Percentiles rank a stretch among this genome's conserved stretches.
Conservation (phyloP, 2,329 filamentous ascomycete species). For the Colletotrichum plurivorum region DNA sequence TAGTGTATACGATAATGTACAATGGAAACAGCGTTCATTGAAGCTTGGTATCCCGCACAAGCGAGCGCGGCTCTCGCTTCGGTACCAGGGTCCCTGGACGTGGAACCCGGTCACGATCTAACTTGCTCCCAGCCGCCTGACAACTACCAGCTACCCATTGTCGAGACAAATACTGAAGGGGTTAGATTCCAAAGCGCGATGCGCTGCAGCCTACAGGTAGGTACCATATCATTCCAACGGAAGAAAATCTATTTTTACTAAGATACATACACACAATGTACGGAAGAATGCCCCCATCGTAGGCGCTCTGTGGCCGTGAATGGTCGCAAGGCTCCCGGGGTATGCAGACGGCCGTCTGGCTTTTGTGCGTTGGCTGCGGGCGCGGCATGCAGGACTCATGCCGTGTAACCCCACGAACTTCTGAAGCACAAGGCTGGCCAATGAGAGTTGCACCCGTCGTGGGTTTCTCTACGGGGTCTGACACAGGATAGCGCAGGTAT, state of each 20-base stretch:
- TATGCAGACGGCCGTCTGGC: not conserved
- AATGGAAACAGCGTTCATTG: slow-evolving; percentile 21
- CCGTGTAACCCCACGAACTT: slow-evolving; percentile 2
- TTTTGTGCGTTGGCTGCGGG: not conserved
- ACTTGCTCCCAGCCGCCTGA: too few species aligned
- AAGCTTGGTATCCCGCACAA: not conserved
- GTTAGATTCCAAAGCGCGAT: too few species aligned
- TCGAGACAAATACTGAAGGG: too few species aligned
- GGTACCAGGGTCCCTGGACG: too few species aligned
- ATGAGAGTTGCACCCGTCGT: not conserved
- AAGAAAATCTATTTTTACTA: not conserved
- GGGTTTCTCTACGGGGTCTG: not conserved
- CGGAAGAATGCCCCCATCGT: too few species aligned
- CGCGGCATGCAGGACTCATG: not conserved
- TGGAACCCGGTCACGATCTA: too few species aligned
- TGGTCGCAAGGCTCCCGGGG: not conserved
- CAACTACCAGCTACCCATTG: too few species aligned
- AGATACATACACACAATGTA: too few species aligned
- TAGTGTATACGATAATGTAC: slow-evolving; percentile 40
- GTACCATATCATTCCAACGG: too few species aligned
- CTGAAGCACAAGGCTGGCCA: not conserved
- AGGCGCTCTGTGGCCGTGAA: not conserved
- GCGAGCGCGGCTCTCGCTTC: not conserved
- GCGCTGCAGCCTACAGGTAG: too few species aligned
- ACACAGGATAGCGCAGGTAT: not conserved